A percentile compares a stretch with the other conserved stretches of the same genome.
Conservation (phyloP, 1,284 basidiomycete genomes). For the Apiotrichum mycotoxinovorans region DNA sequence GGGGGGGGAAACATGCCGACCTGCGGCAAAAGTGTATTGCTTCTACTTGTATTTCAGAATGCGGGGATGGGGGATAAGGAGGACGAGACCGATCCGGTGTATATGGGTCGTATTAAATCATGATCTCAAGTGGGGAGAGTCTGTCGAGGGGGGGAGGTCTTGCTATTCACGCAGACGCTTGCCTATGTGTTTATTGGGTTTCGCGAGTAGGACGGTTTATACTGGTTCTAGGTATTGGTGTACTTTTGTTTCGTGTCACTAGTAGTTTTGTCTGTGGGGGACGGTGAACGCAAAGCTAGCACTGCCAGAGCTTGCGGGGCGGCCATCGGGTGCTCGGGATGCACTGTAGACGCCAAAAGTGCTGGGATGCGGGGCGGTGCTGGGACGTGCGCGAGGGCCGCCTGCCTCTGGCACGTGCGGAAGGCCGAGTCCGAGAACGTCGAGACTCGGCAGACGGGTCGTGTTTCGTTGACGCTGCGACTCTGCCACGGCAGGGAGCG, state of each 20-base stretch:
- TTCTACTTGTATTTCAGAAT: neutral
- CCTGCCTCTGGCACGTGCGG: constrained; percentile 31
- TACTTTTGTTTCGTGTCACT: too few species aligned
- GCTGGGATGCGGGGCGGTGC: constrained; percentile 24
- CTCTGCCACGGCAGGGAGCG: neutral
- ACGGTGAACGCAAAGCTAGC: neutral
- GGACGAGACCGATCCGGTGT: too few species aligned
- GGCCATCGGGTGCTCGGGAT: neutral
- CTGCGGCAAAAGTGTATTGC: neutral
- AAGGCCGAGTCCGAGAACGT: constrained; percentile 36
- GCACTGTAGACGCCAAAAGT: constrained; percentile 6
- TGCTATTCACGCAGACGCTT: too few species aligned
- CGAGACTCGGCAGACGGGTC: constrained; percentile 32
- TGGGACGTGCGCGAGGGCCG: constrained; percentile 21
- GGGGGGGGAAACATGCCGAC: neutral
- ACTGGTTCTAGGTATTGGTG: too few species aligned
- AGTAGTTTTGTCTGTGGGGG: neutral
- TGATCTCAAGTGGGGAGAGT: too few species aligned
- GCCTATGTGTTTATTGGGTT: too few species aligned
- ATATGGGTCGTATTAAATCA: too few species aligned
- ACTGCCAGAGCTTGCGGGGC: neutral
- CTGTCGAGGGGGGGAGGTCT: too few species aligned
- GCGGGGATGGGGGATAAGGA: too few species aligned
- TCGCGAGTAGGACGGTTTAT: too few species aligned
- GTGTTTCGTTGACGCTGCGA: neutral